Conservation (phyloP, 176 grass and related monocot species). For the Oryza rufipogon region DNA sequence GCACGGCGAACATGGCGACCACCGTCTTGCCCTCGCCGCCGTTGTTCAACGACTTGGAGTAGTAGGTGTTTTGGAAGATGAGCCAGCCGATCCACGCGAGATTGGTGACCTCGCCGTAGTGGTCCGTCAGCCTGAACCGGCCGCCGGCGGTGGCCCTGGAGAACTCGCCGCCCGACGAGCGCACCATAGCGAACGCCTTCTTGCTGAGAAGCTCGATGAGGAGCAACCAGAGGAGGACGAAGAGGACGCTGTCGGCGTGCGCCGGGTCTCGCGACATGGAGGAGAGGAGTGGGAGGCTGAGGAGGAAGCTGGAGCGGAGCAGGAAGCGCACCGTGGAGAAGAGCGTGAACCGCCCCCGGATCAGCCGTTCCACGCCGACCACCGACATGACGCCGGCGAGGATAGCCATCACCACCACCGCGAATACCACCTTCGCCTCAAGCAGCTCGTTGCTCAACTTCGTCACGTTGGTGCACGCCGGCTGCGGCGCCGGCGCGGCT, state of each 20-base stretch:
- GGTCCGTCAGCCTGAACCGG: neutral
- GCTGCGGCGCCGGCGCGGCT: too few relatives aligned
- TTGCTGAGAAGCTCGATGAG: slow-evolving; percentile 40
- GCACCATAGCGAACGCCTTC: slow-evolving; percentile 15
- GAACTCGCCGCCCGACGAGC: neutral
- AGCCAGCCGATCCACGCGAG: slow-evolving; percentile 26
- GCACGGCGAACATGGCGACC: slow-evolving; percentile 1
- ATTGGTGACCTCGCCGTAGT: neutral
- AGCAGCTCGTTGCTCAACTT: too few relatives aligned
- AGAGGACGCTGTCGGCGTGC: too few relatives aligned
- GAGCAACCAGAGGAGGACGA: slow-evolving; percentile 35
- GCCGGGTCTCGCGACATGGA: neutral
- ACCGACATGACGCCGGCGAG: neutral
- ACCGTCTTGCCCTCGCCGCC: too few relatives aligned
- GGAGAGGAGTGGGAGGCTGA: slow-evolving; percentile 29
- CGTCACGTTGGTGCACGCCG: too few relatives aligned
- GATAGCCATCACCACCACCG: slow-evolving; percentile 28
- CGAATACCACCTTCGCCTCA: too few relatives aligned
- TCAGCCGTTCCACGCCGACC: neutral
- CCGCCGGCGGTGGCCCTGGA: neutral
- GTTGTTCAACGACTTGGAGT: too few relatives aligned
- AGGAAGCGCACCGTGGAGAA: slow-evolving; percentile 6
- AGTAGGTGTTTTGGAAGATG: slow-evolving; percentile 1
- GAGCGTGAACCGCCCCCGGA: neutral
- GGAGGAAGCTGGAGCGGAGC: neutral